Evolutionary conservation across 345 rosid genomes (phyloP), one percentile per base, ranked within the genome.

Genomic region (Gynandropsis gynandra): DNA sequence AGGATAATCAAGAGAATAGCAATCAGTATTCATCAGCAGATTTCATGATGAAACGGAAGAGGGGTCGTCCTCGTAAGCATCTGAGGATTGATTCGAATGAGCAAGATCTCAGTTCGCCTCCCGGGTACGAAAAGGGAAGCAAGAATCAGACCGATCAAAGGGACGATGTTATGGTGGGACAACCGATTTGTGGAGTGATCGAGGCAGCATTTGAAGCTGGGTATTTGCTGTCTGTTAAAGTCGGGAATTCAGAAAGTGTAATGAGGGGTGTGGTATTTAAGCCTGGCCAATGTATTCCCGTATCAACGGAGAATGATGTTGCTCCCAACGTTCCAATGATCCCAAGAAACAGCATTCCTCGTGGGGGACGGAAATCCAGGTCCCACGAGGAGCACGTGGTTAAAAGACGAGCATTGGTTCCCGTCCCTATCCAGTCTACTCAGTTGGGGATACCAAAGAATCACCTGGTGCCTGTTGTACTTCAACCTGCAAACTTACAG

Each of bases 41-140:
- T 39, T 55, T 56, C 47, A 74, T 74, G 27, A 62, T 71, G 42
- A 92, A 85, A 65, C 79, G 95, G 31, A 80, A 70, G 59, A 93
- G 90, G 52, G 97, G 98, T 46, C 95, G 97, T 2, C 96, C 95
- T 4, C 77, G 89, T 37, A 87, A 92, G 66, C 52, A 40, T 53
- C 67, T 36, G 41, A 74, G 64, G 57, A 42, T 54, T 6, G 57
- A 56, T 44, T 52, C 20, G 0, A 65, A 63, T 29, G 75, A 70
- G 43, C 76, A 68, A 63, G 52, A 50, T 50, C 63, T 29, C 47
- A 27, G 32, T 40, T 65, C 79, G 21, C 66, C 79, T 61, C 72
- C 67, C 49, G 64, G 50, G 34, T 20, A 50, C 56, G 56, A 31
- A 9, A 54, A 58, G 7, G 47, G 54, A 29, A 77, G 69, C 55